Evolutionary conservation across 257 asterid species (phyloP), one percentile per base, ranked within the genome.

Genomic region (Solanum piurae): DNA sequence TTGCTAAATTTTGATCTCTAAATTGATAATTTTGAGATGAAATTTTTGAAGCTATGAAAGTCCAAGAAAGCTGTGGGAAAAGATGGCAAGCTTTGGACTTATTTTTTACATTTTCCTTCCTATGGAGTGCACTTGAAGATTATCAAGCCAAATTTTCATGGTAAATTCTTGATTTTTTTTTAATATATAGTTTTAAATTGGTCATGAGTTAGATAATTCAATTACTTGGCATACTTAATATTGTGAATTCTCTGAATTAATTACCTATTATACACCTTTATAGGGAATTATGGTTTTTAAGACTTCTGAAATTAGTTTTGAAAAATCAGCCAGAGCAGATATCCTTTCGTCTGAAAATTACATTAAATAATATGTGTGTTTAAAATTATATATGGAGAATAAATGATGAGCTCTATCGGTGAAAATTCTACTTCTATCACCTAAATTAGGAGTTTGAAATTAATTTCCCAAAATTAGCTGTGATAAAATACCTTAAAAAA

Each of bases 31-130:
- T 21, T 66, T n/a, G 83, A 12, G 83, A 86, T 86, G 38, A 64
- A 14, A 60, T 84, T 55, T 84, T 55, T 84, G 69, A 60, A 80
- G 85, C 68, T 80, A 18, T 46, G 69, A 46, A 91, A 93, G 93
- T 89, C 92, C 95, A 89, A 91, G 93, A 91, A 89, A 90, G 88
- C 91, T 93, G 93, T 91, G 97, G 97, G 95, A 94, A 92, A 88
- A 91, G 88, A 92, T 94, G 94, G 88, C 89, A 75, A 90, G 25
- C 75, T 90, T 89, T 85, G 93, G 94, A 76, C 92, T 89, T 49
- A 31, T 60, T 84, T 36, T 7, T 9, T 11, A 14, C 7, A 4
- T 16, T 27, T 60, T 21, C n/a, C 62, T 23, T 60, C 69, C 11
- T 4, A 14, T n/a, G 20, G 23, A 27, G 29, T 46, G 27, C 23